Evolutionary conservation across 305 asterid genomes (phyloP).

Genomic region (Fraxinus paxiana): DNA sequence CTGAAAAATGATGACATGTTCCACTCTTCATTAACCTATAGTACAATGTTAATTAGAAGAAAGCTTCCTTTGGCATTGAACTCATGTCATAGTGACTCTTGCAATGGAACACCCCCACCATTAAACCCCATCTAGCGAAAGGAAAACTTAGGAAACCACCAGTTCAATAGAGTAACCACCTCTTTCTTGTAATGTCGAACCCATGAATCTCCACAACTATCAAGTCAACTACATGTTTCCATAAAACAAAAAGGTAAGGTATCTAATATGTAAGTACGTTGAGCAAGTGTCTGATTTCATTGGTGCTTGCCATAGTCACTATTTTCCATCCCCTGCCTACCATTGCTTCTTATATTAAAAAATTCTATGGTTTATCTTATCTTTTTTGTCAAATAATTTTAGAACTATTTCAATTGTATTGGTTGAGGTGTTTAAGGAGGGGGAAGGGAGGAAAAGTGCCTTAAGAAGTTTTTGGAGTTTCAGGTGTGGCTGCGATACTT

Average conservation of each 20-base stretch:
- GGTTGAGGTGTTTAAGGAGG: neutral
- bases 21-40: constrained; percentile 1
- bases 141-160: neutral
- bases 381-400: neutral
- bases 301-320: neutral
- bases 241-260: neutral
- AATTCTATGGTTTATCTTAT: neutral
- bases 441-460: neutral
- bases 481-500: neutral
- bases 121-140: neutral
- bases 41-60: neutral
- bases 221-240: neutral
- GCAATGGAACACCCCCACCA: neutral
- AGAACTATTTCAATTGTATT: neutral
- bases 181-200: neutral
- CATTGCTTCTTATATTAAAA: neutral
- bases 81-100: neutral
- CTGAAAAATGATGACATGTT: neutral
- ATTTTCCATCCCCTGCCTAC: neutral
- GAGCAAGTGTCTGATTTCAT: neutral
- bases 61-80: neutral
- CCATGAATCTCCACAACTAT: neutral
- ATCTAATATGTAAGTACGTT: neutral
- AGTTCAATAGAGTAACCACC: neutral
- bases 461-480: neutral